Evolutionary conservation across 2,329 filamentous ascomycete genomes (phyloP).

Genomic region (Fusarium irregulare): DNA sequence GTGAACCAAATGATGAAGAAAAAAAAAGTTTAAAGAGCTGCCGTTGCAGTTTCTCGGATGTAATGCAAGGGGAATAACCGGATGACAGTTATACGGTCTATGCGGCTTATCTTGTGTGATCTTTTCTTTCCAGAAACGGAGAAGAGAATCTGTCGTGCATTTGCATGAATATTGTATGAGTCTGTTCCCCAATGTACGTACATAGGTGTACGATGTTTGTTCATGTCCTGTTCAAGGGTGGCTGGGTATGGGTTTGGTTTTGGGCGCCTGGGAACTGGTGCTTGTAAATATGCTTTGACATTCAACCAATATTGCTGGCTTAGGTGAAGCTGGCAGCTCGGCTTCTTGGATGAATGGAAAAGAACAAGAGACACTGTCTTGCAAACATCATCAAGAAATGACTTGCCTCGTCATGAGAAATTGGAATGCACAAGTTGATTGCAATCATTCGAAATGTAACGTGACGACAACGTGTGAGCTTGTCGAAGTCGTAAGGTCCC

Average conservation of each 20-base stretch:
- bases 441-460: not conserved
- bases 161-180: slow-evolving; percentile 29
- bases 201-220: slow-evolving; percentile 35
- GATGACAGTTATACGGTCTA: slow-evolving; percentile 24
- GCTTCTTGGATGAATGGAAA: slow-evolving; percentile 38
- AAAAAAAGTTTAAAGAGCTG: not conserved
- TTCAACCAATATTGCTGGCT: slow-evolving; percentile 31
- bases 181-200: slow-evolving; percentile 27
- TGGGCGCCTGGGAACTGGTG: slow-evolving; percentile 33
- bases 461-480: not conserved
- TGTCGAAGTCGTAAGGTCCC: not conserved
- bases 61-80: slow-evolving; percentile 27
- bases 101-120: slow-evolving; percentile 24
- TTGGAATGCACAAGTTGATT: not conserved
- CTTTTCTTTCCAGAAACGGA: slow-evolving; percentile 23
- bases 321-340: slow-evolving; percentile 17
- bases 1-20: slow-evolving; percentile 46
- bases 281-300: slow-evolving; percentile 42
- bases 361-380: slow-evolving; percentile 19
- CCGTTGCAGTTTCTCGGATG: slow-evolving; percentile 13
- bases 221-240: slow-evolving; percentile 28
- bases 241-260: slow-evolving; percentile 19
- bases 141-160: slow-evolving; percentile 28
- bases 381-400: not conserved
- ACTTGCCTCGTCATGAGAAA: not conserved